Conservation (phyloP, 768 basidiomycete genomes). For the Amanita thiersii region DNA sequence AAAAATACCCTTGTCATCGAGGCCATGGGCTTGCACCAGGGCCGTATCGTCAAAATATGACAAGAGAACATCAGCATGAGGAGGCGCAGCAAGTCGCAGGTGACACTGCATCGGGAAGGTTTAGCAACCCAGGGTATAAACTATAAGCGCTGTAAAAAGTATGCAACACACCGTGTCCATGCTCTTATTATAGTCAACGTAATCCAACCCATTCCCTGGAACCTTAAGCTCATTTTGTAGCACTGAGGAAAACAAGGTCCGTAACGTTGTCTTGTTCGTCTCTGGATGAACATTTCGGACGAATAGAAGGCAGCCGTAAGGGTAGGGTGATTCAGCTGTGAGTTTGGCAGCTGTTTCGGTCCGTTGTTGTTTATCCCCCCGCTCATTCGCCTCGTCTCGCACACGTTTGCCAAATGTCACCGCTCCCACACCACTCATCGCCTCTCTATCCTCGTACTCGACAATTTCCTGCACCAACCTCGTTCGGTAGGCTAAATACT, state of each 20-base stretch:
- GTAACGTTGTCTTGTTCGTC: slow-evolving; percentile 78
- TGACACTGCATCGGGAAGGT: slow-evolving; percentile 44
- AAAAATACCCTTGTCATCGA: slow-evolving; percentile 43
- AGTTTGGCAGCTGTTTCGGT: slow-evolving; percentile 8
- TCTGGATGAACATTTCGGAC: slow-evolving; percentile 62
- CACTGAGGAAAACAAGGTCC: slow-evolving; percentile 41
- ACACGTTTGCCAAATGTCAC: background rate
- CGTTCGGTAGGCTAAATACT: slow-evolving; percentile 61
- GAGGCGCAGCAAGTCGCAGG: slow-evolving; percentile 53
- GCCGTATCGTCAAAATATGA: slow-evolving; percentile 30
- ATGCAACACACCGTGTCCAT: slow-evolving; percentile 53
- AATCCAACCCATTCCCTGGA: slow-evolving; percentile 45
- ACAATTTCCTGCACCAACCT: slow-evolving; percentile 42
- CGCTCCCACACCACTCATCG: background rate
- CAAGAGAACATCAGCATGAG: slow-evolving; percentile 36
- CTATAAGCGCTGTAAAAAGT: background rate
- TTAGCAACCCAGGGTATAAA: too few relatives aligned
- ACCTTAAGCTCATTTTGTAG: slow-evolving; percentile 17
- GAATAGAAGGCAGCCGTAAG: slow-evolving; percentile 60
- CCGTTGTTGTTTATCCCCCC: background rate
- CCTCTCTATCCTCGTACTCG: slow-evolving; percentile 19
- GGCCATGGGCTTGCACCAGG: slow-evolving; percentile 36
- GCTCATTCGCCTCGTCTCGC: background rate
- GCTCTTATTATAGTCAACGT: slow-evolving; percentile 74
- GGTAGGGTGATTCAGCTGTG: slow-evolving; percentile 36